phyloP scores from a whole-genome alignment of 2,329 filamentous ascomycete species.

The Emergomyces orientalis region DNA sequence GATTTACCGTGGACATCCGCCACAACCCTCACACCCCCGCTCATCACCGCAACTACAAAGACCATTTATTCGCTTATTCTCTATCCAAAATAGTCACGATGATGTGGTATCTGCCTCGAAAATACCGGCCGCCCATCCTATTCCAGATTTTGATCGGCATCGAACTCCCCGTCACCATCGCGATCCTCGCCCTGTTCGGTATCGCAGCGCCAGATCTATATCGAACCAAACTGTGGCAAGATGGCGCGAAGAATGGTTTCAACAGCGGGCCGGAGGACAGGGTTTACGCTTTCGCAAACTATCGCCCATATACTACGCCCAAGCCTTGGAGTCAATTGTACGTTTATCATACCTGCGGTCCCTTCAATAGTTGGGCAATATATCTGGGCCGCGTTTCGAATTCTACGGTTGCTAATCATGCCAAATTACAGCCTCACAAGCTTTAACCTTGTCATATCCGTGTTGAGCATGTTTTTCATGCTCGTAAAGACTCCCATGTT shows the following conservation, averaged over 20 bases:
- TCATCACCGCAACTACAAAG: background rate
- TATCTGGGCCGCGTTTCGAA: background rate
- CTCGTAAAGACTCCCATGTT: conserved; percentile 50
- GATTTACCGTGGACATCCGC: background rate
- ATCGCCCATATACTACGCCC: conserved; percentile 45
- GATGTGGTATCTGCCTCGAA: conserved; percentile 37
- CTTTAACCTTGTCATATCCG: conserved; percentile 53
- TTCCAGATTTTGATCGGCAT: conserved; percentile 45
- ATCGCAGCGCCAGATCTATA: conserved; percentile 55
- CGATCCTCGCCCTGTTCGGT: conserved; percentile 50
- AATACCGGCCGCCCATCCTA: conserved; percentile 46
- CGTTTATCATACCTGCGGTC: conserved; percentile 3
- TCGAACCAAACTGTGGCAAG: conserved; percentile 52
- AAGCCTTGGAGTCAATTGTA: conserved; percentile 54
- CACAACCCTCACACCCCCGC: background rate
- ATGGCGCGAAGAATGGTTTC: conserved; percentile 52
- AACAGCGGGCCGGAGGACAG: conserved; percentile 50
- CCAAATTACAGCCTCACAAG: conserved; percentile 43
- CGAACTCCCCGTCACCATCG: conserved; percentile 50
- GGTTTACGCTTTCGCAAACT: conserved; percentile 52
- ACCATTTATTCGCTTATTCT: background rate
- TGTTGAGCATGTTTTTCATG: conserved; percentile 52
- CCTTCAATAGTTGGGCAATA: background rate
- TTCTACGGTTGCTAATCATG: background rate
- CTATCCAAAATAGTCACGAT: background rate